Evolutionary conservation across 768 basidiomycete species (phyloP).

Genomic region (Phylloporus scabripes): DNA sequence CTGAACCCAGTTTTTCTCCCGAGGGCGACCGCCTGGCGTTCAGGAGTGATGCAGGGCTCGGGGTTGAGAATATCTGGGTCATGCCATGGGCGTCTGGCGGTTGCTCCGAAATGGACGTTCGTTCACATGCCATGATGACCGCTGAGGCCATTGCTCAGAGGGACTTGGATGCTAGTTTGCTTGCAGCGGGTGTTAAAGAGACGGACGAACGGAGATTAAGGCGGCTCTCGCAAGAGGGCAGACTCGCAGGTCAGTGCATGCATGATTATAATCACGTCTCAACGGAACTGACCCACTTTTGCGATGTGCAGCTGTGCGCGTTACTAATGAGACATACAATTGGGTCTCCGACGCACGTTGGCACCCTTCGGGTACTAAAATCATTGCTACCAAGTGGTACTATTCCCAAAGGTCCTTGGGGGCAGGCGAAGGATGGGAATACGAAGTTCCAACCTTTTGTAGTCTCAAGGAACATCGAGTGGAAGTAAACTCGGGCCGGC

Average conservation of each 20-base stretch:
- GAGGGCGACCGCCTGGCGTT: slow-evolving; percentile 59
- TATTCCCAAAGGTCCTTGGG: slow-evolving; percentile 58
- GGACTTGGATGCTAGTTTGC: slow-evolving; percentile 40
- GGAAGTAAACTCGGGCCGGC: slow-evolving; percentile 41
- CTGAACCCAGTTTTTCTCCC: slow-evolving; percentile 71
- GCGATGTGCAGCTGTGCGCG: slow-evolving; percentile 33
- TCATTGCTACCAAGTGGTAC: slow-evolving; percentile 79
- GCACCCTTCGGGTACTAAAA: slow-evolving; percentile 56
- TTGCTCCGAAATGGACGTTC: slow-evolving; percentile 56
- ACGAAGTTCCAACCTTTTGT: slow-evolving; percentile 37
- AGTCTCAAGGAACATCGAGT: slow-evolving; percentile 20
- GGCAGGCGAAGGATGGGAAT: slow-evolving; percentile 73
- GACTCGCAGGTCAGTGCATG: slow-evolving; percentile 36
- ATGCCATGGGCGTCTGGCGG: slow-evolving; percentile 50
- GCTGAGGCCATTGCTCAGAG: slow-evolving; percentile 32
- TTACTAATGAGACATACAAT: slow-evolving; percentile 73
- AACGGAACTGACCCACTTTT: slow-evolving; percentile 3
- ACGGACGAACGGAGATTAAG: slow-evolving; percentile 41
- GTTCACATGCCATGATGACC: slow-evolving; percentile 34
- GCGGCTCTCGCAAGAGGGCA: slow-evolving; percentile 54
- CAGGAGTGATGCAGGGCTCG: slow-evolving; percentile 66
- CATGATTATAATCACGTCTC: background rate
- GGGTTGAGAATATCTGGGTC: slow-evolving; percentile 73
- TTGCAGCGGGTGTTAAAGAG: slow-evolving; percentile 49
- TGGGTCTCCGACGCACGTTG: slow-evolving; percentile 67